Evolutionary conservation across 257 asterid genomes (phyloP).

Genomic region (Anisodus tanguticus): DNA sequence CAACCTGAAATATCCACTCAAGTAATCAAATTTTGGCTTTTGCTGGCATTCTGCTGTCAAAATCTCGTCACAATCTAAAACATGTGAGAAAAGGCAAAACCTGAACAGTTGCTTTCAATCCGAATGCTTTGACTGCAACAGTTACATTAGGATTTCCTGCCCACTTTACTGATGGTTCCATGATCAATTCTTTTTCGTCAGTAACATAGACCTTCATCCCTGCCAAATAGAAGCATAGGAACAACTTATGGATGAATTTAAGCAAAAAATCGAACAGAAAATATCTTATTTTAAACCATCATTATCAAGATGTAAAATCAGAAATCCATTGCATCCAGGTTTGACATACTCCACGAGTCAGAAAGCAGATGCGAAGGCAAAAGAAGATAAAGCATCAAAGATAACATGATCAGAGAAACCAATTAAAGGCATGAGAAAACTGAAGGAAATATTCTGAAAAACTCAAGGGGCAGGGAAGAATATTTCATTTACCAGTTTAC

Average conservation of each 20-base stretch:
- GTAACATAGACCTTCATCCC: constrained; percentile 71
- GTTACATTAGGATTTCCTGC: constrained; percentile 91
- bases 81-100: constrained; percentile 45
- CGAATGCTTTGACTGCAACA: constrained; percentile 77
- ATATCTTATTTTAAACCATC: background rate
- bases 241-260: constrained; percentile 14
- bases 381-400: background rate
- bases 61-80: background rate
- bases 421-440: background rate
- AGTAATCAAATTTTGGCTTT: constrained; percentile 15
- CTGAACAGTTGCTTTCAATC: constrained; percentile 91
- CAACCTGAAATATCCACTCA: constrained; percentile 59
- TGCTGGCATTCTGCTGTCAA: constrained; percentile 11
- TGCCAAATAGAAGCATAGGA: constrained; percentile 31
- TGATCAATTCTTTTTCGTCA: constrained; percentile 88
- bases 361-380: background rate
- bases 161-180: constrained; percentile 99
- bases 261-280: background rate
- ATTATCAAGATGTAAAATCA: background rate
- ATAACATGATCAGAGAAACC: background rate
- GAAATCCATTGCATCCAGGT: background rate
- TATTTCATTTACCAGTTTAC: background rate
- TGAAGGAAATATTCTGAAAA: background rate
- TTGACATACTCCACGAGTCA: background rate
- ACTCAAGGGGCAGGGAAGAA: background rate